Evolutionary conservation across 2,329 filamentous ascomycete species (phyloP).

Genomic region (Trematosphaeria pertusa): DNA sequence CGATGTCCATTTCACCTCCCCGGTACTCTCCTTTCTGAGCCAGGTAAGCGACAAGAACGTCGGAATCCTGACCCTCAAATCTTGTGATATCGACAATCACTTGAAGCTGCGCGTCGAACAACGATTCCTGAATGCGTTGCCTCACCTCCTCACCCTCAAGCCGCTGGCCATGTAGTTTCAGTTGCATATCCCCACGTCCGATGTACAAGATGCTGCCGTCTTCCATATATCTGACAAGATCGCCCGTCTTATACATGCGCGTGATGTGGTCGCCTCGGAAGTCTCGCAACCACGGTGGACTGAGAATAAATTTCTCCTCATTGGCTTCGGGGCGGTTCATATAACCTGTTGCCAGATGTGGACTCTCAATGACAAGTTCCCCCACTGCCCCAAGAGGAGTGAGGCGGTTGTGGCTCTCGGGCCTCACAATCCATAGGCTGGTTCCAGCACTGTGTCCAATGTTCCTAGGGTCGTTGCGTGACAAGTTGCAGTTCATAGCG

Average conservation of each 20-base stretch:
- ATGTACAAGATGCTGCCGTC: conserved; percentile 15
- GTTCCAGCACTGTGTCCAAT: conserved; percentile 49
- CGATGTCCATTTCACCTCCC: not conserved
- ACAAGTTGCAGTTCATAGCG: no score
- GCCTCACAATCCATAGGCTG: conserved; percentile 28
- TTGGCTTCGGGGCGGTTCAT: conserved; percentile 28
- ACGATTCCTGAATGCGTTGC: conserved; percentile 6
- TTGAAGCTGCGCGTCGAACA: conserved; percentile 1
- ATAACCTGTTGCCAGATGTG: conserved; percentile 24
- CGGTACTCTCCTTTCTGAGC: no score
- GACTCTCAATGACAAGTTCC: conserved; percentile 29
- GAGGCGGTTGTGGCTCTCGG: conserved; percentile 18
- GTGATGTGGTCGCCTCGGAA: not conserved
- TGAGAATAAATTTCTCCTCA: conserved; percentile 32
- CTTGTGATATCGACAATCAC: conserved; percentile 4
- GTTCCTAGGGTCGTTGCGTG: conserved; percentile 14
- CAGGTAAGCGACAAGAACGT: conserved; percentile 2
- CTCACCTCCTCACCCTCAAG: conserved; percentile 20
- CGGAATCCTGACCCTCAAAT: conserved; percentile 2
- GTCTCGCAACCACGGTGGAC: conserved; percentile 2
- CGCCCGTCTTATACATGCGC: conserved; percentile 18
- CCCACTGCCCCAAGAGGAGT: conserved; percentile 21
- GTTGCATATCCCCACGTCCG: conserved; percentile 4
- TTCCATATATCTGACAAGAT: conserved; percentile 10
- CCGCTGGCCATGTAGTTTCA: conserved; percentile 20